Conservation (phyloP, 257 asterid species). For the Scutellaria minor region DNA sequence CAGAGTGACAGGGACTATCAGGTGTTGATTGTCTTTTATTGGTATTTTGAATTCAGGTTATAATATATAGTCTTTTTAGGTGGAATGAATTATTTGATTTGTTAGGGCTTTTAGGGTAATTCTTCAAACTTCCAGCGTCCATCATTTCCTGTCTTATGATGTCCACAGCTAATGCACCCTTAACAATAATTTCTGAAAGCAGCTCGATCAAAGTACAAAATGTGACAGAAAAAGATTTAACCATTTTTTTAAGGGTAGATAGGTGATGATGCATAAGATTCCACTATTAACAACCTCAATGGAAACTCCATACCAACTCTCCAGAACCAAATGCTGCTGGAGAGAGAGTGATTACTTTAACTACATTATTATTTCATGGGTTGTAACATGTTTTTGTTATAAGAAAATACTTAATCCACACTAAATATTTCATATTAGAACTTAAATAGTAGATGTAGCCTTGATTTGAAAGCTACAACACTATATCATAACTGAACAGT, state of each 20-base stretch:
- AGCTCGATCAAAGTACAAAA: neutral
- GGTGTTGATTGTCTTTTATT: neutral
- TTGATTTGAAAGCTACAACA: conserved; percentile 3
- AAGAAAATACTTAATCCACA: too few species aligned
- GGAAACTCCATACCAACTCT: too few species aligned
- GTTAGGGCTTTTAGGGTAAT: neutral
- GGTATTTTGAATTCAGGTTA: conserved; percentile 15
- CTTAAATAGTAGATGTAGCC: conserved; percentile 6
- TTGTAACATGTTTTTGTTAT: too few species aligned
- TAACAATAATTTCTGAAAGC: neutral
- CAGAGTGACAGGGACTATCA: neutral
- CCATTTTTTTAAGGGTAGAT: neutral
- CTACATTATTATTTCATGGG: too few species aligned
- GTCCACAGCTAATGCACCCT: conserved; percentile 13
- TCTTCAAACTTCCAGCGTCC: neutral
- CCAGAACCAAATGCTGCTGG: too few species aligned
- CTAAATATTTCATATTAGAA: conserved; percentile 5
- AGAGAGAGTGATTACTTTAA: too few species aligned
- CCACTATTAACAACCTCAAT: neutral
- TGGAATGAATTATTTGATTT: neutral
- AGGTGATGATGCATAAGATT: conserved; percentile 17
- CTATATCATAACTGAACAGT: neutral
- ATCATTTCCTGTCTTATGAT: neutral
- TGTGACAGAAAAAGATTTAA: neutral
- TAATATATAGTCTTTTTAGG: neutral